Evolutionary conservation across 768 basidiomycete genomes (phyloP).

Genomic region (Rubroboletus satanas): DNA sequence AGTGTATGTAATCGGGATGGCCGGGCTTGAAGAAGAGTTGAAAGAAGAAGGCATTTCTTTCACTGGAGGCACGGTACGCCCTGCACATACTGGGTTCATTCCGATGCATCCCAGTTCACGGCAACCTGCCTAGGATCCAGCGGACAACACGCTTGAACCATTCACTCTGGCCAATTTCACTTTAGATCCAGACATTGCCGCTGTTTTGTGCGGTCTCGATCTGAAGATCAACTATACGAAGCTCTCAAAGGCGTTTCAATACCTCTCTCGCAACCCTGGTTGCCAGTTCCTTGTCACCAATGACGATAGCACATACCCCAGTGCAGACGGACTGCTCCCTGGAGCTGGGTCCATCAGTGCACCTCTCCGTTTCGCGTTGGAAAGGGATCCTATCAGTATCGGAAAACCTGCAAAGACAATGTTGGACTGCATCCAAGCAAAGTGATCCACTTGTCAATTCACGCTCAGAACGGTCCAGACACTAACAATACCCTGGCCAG

Average conservation of each 20-base stretch:
- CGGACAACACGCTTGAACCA: slow-evolving; percentile 68
- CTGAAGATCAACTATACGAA: slow-evolving; percentile 89
- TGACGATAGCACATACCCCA: slow-evolving; percentile 88
- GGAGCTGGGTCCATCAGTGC: slow-evolving; percentile 85
- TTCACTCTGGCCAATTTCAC: slow-evolving; percentile 69
- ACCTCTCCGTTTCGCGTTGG: slow-evolving; percentile 70
- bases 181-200: slow-evolving; percentile 76
- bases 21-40: slow-evolving; percentile 90
- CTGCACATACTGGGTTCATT: not conserved
- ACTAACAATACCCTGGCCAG: slow-evolving; percentile 38
- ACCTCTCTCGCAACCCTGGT: slow-evolving; percentile 73
- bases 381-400: slow-evolving; percentile 68
- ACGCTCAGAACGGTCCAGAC: not conserved
- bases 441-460: slow-evolving; percentile 37
- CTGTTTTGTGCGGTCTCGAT: slow-evolving; percentile 94
- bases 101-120: not conserved
- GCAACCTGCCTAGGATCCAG: slow-evolving; percentile 62
- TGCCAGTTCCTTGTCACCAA: slow-evolving; percentile 90
- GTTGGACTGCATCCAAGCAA: slow-evolving; percentile 88
- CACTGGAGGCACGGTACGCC: slow-evolving; percentile 79
- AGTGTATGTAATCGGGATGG: slow-evolving; percentile 93
- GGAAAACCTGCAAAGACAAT: slow-evolving; percentile 91
- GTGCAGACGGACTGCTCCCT: slow-evolving; percentile 66
- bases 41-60: slow-evolving; percentile 77
- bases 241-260: slow-evolving; percentile 87